Evolutionary conservation across 139 green algal genomes (phyloP), one percentile per base, ranked within the genome.

Genomic region (Deuterostichococcus epilithicus): DNA sequence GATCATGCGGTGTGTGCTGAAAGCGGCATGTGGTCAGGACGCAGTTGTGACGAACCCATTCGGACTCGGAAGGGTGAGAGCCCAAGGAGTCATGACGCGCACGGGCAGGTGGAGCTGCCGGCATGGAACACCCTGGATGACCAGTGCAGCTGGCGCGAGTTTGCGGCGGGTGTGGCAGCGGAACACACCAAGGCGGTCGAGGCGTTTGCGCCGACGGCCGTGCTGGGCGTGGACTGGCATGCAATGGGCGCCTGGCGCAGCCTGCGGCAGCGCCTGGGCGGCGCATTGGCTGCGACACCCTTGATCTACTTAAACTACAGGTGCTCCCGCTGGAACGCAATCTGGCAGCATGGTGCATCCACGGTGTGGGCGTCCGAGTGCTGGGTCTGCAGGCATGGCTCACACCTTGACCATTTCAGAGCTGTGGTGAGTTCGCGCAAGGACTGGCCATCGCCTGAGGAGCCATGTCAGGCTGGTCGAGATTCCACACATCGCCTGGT

Each of bases 221-320:
- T 87, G 10, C 69, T 94, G 20, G 86, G 75, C 0, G 87, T 95
- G 23, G 91, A 95, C 75, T 94, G 87, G 87, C 83, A 81, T 32
- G 77, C 80, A 3, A 72, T 86, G 76, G 69, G 25, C 0, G 76
- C 85, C 0, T 91, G 82, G 59, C 66, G 83, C 0, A 6, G 37
- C 0, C 42, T 85, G 30, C 23, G 20, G 52, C 52, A 28, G 52
- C 8, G 52, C 52, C 18, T 63, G 52, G 5, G 52, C 52, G 70
- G 75, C 0, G 77, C 73, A 0, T 39, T 82, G 25, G 42, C 58
- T 36, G 37, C 59, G 28, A 72, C 76, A 33, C 85, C 82, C 3
- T 86, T 76, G 35, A 37, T 86, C 2, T 92, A 83, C 67, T 63
- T 88, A 26, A 92, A 92, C 69, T 92, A 91, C 45, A 66, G 77